Conservation (phyloP, 1,284 basidiomycete genomes). For the Pyrrhoderma noxium region DNA sequence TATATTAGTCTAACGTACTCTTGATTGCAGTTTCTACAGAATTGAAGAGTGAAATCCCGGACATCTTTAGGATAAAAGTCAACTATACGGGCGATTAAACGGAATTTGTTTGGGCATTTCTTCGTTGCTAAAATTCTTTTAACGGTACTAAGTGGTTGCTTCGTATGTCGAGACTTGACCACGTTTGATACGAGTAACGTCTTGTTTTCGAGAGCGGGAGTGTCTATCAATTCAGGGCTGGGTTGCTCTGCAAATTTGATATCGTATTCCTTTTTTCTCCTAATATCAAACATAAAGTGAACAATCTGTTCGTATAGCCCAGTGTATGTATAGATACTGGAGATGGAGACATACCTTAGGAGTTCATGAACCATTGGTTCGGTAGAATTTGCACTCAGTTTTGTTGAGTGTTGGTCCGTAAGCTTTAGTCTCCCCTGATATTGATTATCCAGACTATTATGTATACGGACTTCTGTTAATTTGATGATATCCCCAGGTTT, state of each 20-base stretch:
- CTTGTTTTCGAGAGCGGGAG: background rate
- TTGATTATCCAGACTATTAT: conserved; percentile 26
- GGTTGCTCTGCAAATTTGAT: background rate
- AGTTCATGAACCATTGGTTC: conserved; percentile 28
- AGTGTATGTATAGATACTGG: too few relatives aligned
- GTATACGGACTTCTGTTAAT: conserved; percentile 47
- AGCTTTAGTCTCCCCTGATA: conserved; percentile 49
- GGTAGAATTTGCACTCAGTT: conserved; percentile 33
- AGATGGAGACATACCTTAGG: conserved; percentile 21
- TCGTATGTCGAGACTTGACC: conserved; percentile 8
- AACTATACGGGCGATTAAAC: conserved; percentile 41
- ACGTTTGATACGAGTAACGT: background rate
- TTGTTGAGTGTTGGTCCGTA: conserved; percentile 41
- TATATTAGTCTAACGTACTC: conserved; percentile 29
- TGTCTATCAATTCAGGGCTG: background rate
- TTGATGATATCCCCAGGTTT: conserved; percentile 37
- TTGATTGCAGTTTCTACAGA: conserved; percentile 45
- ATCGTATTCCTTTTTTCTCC: conserved; percentile 26
- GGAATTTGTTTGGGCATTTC: conserved; percentile 34
- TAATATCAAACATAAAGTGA: conserved; percentile 13
- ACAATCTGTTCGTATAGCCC: background rate
- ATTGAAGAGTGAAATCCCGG: conserved; percentile 37
- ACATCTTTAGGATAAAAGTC: conserved; percentile 50
- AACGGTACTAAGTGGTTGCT: conserved; percentile 28
- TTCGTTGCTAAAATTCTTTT: conserved; percentile 31